Conservation (phyloP, 2,329 filamentous ascomycete species). For the Ambrosiella cleistominuta region DNA sequence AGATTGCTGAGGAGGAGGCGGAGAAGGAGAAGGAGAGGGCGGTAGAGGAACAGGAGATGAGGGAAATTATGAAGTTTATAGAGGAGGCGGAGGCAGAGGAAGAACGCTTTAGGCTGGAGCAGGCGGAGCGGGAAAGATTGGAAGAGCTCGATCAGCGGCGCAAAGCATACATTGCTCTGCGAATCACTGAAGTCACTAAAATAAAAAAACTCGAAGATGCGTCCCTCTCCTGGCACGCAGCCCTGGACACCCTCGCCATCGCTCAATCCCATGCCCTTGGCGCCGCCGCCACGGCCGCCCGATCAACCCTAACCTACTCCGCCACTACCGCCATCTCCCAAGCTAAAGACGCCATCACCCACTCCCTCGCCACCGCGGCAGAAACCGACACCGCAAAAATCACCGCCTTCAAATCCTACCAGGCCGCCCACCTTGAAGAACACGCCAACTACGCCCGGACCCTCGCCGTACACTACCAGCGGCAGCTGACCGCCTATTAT, state of each 20-base stretch:
- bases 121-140: too few relatives aligned
- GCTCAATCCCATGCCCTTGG: conserved; percentile 24
- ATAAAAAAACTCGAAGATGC: conserved; percentile 20
- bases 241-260: conserved; percentile 25
- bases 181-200: conserved; percentile 20
- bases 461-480: conserved; percentile 28
- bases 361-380: conserved; percentile 19
- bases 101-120: conserved; percentile 23
- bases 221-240: conserved; percentile 22
- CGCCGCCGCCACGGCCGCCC: conserved; percentile 23
- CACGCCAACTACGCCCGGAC: conserved; percentile 25
- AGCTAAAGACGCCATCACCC: conserved; percentile 20
- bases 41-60: background rate
- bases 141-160: conserved; percentile 18
- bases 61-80: too few relatives aligned
- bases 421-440: conserved; percentile 25
- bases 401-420: conserved; percentile 19
- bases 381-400: conserved; percentile 18
- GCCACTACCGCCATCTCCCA: conserved; percentile 17
- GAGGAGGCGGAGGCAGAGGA: background rate
- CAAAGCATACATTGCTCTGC: conserved; percentile 22
- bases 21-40: conserved; percentile 22
- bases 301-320: conserved; percentile 16
- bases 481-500: conserved; percentile 18
- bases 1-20: conserved; percentile 14